Evolutionary conservation across 2,329 filamentous ascomycete genomes (phyloP), one percentile per base, ranked within the genome.

Genomic region (Cercospora sp.): DNA sequence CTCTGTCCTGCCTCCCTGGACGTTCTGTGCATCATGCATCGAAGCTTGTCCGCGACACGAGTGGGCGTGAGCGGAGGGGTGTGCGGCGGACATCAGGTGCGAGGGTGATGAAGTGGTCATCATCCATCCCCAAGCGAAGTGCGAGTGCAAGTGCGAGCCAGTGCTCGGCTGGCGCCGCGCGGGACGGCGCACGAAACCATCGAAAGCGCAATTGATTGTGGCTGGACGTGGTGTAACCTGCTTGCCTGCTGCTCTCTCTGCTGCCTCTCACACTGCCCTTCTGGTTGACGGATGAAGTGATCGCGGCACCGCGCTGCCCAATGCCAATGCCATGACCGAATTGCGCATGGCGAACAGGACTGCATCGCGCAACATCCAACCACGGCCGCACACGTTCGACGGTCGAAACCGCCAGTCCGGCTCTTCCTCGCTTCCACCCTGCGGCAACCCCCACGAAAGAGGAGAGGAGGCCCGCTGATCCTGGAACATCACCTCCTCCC

Each of bases 21-120:
- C 7, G 36, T 42, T 61, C 18, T 3, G 59, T 42, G 59, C 59
- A 61, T 26, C 58, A 60, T 60, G 58, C 58, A 60, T 36, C 60
- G 42, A 63, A 63, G 60, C 60, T 55, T 36, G 42, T 63, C 60
- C 33, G 31, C 28, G 31, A 59, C n/a, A 33, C 12, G 28, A n/a
- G 53, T 10, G 23, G 53, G 23, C 28, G 31, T 36, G 57, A 8
- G 57, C 31, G 57, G 16, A 40, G 60, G 60, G 40, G 60, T 51
- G 60, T 61, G 59, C 36, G 36, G 36, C 36, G 36, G 36, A 40
- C 36, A 40, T 40, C 36, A 40, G 42, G 42, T 48, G 42, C 20
- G n/a, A 18, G 42, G n/a, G 42, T 10, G 42, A 20, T 48, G 42
- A 3, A 20, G 42, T n/a, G 36, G 13, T 40, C 33, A 36, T 36